Conservation (phyloP, 257 asterid genomes). For the Cinchona pubescens region DNA sequence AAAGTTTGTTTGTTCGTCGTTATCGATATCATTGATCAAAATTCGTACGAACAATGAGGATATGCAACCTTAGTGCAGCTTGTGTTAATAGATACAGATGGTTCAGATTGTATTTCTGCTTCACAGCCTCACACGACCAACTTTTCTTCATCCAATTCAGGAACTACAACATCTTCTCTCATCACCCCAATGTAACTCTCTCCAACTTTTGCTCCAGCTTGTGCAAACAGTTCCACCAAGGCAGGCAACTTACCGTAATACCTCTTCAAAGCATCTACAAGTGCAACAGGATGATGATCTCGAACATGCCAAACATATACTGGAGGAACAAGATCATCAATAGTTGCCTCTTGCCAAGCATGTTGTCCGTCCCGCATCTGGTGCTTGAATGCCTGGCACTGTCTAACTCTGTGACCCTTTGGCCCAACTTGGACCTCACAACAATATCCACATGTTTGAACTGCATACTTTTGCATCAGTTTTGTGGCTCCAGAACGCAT, state of each 20-base stretch:
- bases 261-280: constrained; percentile 49
- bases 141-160: constrained; percentile 50
- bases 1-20: too few relatives aligned
- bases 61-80: neutral
- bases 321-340: constrained; percentile 53
- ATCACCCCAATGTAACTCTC: constrained; percentile 32
- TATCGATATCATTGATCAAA: too few relatives aligned
- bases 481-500: constrained; percentile 38
- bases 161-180: constrained; percentile 57
- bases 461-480: constrained; percentile 51
- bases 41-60: too few relatives aligned
- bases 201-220: constrained; percentile 53
- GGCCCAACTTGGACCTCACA: constrained; percentile 78
- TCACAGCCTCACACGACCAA: constrained; percentile 33
- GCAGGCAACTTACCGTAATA: constrained; percentile 74
- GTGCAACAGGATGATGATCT: constrained; percentile 15
- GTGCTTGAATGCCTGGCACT: constrained; percentile 74
- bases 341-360: constrained; percentile 71
- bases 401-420: constrained; percentile 71
- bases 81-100: neutral
- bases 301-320: constrained; percentile 65
- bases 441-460: constrained; percentile 69
- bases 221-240: constrained; percentile 55
- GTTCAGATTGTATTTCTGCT: too few relatives aligned
- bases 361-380: constrained; percentile 87